A percentile compares a stretch with the other conserved stretches of the same genome.
Evolutionary conservation across 2,329 filamentous ascomycete species (phyloP).

Genomic region (Elsinoe arachidis): DNA sequence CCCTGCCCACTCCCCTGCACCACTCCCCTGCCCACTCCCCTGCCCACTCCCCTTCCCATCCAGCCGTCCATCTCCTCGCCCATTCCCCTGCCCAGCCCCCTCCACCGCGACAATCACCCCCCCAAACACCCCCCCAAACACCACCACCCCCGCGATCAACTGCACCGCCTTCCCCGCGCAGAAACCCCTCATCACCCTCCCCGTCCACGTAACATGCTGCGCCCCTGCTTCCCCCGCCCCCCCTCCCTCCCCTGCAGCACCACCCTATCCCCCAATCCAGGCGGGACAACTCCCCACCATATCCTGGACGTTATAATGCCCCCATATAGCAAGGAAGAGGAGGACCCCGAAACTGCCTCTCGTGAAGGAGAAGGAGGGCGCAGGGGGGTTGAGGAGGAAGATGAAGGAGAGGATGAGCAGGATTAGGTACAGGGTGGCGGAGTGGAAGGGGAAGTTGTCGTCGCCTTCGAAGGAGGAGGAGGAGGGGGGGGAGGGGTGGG

Average conservation of each 20-base stretch:
- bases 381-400: constrained; percentile 34
- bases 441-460: neutral
- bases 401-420: constrained; percentile 35
- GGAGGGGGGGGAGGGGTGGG: neutral
- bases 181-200: neutral
- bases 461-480: neutral
- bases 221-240: constrained; percentile 8
- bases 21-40: neutral
- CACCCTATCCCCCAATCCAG: too few relatives aligned
- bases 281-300: neutral
- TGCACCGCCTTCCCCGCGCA: neutral
- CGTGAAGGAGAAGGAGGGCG: constrained; percentile 35
- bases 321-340: neutral
- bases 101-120: too few relatives aligned
- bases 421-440: constrained; percentile 21
- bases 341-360: neutral
- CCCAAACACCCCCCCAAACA: neutral
- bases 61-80: neutral
- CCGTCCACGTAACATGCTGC: neutral
- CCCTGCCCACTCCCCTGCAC: neutral
- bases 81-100: too few relatives aligned
- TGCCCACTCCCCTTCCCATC: neutral
- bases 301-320: neutral
- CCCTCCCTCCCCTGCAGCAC: too few relatives aligned
- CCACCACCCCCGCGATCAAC: neutral